Base-by-base conservation (phyloP, 208 protist genomes). In the Trichomonas gallinae region DNA sequence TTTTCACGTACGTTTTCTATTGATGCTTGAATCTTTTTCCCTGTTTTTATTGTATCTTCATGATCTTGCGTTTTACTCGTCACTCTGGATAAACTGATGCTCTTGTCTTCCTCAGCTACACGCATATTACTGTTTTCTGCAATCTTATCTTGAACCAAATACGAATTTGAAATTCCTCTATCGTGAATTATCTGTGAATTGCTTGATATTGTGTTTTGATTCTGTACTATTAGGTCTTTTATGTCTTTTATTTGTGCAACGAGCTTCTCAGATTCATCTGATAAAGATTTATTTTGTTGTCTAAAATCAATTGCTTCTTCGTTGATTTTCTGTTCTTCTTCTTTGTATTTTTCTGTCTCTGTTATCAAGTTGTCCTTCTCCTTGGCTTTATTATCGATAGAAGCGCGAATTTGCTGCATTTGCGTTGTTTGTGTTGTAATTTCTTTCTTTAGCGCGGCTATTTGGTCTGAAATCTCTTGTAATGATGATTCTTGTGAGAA, bases 401-500 rank as follows among this genome's bases (percentile, higher is more conserved):
- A 17, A 17, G 58, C 58, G 8, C 58, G 4, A 31, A 48, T 93
- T 38, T 23, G 17, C 15, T 58, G 8, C 21, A 93, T 58, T 58
- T 93, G 44, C 15, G 44, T 38, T 38, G n/a, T 93, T 93, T 48
- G 40, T 26, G 51, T 26, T 4, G 87, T 42, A 38, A 93, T 93
- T 93, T 93, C 87, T 93, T 93, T 93, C 31, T 93, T 93, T 38
- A 93, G 26, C 34, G 11, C 26, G 13, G 15, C 44, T 34, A 51
- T 93, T 93, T 93, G 87, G 38, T 58, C 87, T 38, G 40, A n/a
- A 6, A 93, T 58, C 15, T 93, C 87, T 93, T 93, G 44, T 31
- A 97, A 15, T 99, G 97, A 63, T 99, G 98, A 45, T 98, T 98
- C 98, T 96, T 99, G 98, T 21, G 98, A 98, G 44, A 99, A 97